These are phyloP conservation scores for Wickerhamiella qilinensis DNA, from an alignment of 805 yeast species.

Conservation along the genomic window DNA sequence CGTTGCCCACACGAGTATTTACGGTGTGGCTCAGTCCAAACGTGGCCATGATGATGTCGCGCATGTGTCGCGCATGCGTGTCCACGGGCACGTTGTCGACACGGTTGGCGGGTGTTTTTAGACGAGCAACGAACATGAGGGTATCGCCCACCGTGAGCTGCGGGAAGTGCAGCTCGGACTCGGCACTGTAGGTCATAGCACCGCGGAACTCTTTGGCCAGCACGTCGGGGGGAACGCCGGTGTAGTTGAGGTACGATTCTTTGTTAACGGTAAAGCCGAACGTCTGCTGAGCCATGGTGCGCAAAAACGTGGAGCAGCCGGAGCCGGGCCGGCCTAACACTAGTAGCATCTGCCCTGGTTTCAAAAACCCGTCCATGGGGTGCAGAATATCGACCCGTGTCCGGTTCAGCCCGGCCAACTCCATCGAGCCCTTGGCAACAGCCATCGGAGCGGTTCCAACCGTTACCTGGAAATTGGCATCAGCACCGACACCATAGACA, in stretches of 20 bases:
- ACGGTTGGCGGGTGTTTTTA: conserved; percentile 46
- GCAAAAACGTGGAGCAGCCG: conserved; percentile 58
- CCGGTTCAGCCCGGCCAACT: conserved; percentile 14
- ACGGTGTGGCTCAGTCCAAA: conserved; percentile 46
- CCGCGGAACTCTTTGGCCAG: conserved; percentile 41
- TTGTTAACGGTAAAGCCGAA: conserved; percentile 29
- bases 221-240: conserved; percentile 43
- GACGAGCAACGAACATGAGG: conserved; percentile 48
- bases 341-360: conserved; percentile 51
- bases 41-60: conserved; percentile 33
- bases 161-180: conserved; percentile 57
- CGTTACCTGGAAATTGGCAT: conserved; percentile 50
- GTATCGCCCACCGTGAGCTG: conserved; percentile 62
- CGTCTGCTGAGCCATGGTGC: conserved; percentile 44
- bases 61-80: conserved; percentile 31
- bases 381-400: conserved; percentile 8
- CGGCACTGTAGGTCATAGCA: conserved; percentile 27
- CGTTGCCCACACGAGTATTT: conserved; percentile 45
- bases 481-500: conserved; percentile 45
- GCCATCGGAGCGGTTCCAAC: conserved; percentile 29
- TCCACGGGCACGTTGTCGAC: conserved; percentile 29
- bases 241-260: conserved; percentile 40
- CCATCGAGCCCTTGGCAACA: conserved; percentile 16
- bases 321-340: conserved; percentile 67
- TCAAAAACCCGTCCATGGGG: conserved; percentile 25